A percentile compares a stretch with the other conserved stretches of the same genome.
Conservation (phyloP, 2,329 filamentous ascomycete genomes). For the Aspergillus cejpii region DNA sequence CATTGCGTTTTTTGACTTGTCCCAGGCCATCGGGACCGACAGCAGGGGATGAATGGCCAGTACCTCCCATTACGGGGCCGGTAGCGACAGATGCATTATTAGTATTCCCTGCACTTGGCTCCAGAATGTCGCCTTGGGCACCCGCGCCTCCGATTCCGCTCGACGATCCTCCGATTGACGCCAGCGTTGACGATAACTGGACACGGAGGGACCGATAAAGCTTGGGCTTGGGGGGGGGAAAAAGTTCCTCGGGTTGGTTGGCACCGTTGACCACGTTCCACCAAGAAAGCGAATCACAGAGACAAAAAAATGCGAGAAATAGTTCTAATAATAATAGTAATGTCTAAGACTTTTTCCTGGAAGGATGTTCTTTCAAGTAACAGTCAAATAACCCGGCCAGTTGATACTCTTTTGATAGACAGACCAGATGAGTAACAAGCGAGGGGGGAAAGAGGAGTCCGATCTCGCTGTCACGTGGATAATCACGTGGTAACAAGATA, state of each 20-base stretch:
- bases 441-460: conserved; percentile 12
- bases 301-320: conserved; percentile 4
- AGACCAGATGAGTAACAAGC: conserved; percentile 12
- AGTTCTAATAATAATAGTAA: neutral
- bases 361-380: neutral
- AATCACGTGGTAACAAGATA: conserved; percentile 8
- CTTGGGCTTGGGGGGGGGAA: conserved; percentile 8
- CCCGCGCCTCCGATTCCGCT: conserved; percentile 34
- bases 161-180: conserved; percentile 28
- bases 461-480: conserved; percentile 21
- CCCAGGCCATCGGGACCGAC: conserved; percentile 25
- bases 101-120: conserved; percentile 20
- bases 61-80: conserved; percentile 34
- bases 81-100: conserved; percentile 33
- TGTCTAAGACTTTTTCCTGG: neutral
- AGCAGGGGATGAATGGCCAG: conserved; percentile 26
- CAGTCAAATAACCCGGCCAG: neutral
- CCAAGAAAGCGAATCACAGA: neutral
- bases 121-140: conserved; percentile 23
- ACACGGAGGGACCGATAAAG: conserved; percentile 10
- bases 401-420: neutral
- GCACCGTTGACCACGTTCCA: neutral
- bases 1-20: conserved; percentile 40
- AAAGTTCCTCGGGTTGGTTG: conserved; percentile 1
- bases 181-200: conserved; percentile 21